Evolutionary conservation across 2,329 filamentous ascomycete species (phyloP).

Genomic region (Phaeomoniella chlamydospora): DNA sequence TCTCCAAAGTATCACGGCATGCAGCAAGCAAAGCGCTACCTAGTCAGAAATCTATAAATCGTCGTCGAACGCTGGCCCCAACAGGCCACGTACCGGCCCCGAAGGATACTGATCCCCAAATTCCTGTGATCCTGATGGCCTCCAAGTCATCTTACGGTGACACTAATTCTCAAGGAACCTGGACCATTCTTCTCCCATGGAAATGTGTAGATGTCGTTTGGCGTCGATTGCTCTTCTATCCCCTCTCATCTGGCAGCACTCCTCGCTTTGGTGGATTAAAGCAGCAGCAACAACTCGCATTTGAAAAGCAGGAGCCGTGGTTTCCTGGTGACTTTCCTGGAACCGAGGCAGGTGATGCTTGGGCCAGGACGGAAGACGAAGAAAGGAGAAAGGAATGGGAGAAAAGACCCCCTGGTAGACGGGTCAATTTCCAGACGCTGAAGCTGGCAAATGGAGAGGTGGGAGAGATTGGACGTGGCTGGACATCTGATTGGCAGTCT

Average conservation of each 20-base stretch:
- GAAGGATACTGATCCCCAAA: conserved; percentile 51
- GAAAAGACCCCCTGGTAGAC: conserved; percentile 65
- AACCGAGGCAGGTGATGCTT: conserved; percentile 62
- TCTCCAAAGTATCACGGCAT: conserved; percentile 52
- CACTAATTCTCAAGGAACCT: conserved; percentile 46
- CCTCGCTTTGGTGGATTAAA: conserved; percentile 70
- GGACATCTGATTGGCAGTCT: conserved; percentile 69
- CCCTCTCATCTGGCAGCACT: conserved; percentile 64
- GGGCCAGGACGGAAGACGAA: conserved; percentile 55
- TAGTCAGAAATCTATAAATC: conserved; percentile 66
- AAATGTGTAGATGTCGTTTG: conserved; percentile 75
- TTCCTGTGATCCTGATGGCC: conserved; percentile 61
- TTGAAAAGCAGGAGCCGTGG: conserved; percentile 65
- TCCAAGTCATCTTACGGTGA: conserved; percentile 30
- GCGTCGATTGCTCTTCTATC: conserved; percentile 73
- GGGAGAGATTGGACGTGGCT: conserved; percentile 71
- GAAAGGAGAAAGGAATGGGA: conserved; percentile 54
- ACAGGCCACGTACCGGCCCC: conserved; percentile 50
- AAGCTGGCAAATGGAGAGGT: conserved; percentile 59
- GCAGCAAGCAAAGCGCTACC: conserved; percentile 52
- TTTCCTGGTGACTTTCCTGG: conserved; percentile 78
- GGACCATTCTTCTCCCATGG: conserved; percentile 82
- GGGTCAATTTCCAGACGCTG: conserved; percentile 59
- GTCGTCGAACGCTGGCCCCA: conserved; percentile 48
- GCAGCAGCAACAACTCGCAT: conserved; percentile 65